Conservation (phyloP, 2,329 filamentous ascomycete genomes). For the Trichoderma lentiforme region DNA sequence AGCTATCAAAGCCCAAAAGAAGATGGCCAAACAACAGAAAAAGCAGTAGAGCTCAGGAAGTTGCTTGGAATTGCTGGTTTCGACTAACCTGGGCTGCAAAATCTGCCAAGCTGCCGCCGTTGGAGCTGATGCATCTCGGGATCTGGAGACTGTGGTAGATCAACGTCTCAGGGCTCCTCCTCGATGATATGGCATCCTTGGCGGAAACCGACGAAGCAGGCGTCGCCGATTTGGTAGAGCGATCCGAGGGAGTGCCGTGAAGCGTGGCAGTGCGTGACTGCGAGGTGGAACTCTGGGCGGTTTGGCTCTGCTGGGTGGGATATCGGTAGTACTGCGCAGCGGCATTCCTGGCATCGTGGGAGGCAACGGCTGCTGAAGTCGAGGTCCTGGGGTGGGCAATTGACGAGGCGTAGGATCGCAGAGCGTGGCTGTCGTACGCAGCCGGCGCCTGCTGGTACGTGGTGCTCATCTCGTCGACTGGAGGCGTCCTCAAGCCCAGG, state of each 20-base stretch:
- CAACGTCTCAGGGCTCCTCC: constrained; percentile 44
- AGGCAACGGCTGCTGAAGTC: constrained; percentile 13
- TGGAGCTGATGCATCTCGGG: constrained; percentile 70
- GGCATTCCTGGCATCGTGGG: not conserved
- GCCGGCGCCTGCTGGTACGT: constrained; percentile 49
- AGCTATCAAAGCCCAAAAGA: not conserved
- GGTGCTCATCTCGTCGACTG: constrained; percentile 51
- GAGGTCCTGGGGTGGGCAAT: constrained; percentile 35
- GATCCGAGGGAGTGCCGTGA: constrained; percentile 1
- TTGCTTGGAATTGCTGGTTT: not conserved
- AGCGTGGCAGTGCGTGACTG: constrained; percentile 19
- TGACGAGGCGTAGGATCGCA: constrained; percentile 38
- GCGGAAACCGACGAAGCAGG: not conserved
- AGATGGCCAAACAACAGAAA: not conserved
- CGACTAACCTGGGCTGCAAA: constrained; percentile 73
- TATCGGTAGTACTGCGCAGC: constrained; percentile 31
- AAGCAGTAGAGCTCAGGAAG: not conserved
- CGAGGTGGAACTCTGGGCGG: constrained; percentile 4
- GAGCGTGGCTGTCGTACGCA: constrained; percentile 45
- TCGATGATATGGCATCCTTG: constrained; percentile 29
- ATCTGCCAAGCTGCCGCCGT: constrained; percentile 73
- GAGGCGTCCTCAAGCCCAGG: constrained; percentile 49
- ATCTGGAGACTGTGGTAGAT: constrained; percentile 64
- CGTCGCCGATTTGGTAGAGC: constrained; percentile 7
- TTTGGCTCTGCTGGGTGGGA: constrained; percentile 25